Percentiles rank a stretch among this genome's conserved stretches.
Conservation (phyloP, 2,329 filamentous ascomycete genomes). For the Bipolaris zeicola region DNA sequence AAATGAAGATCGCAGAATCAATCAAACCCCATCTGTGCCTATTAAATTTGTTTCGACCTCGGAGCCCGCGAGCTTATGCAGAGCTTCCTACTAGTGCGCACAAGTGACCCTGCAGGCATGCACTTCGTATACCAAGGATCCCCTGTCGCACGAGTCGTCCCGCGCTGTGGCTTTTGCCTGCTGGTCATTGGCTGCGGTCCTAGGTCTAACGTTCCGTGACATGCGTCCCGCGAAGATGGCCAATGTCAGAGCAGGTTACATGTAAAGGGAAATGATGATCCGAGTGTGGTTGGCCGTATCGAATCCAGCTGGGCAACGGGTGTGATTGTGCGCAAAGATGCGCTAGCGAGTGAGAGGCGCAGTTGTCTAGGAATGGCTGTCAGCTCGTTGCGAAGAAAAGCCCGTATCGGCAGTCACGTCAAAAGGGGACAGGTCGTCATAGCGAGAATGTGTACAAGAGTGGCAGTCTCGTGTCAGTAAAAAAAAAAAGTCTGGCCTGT, state of each 20-base stretch:
- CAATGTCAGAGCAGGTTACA: slow-evolving; percentile 25
- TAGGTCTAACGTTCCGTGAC: slow-evolving; percentile 24
- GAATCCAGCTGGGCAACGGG: slow-evolving; percentile 16
- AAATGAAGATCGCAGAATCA: slow-evolving; percentile 29
- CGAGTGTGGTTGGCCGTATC: slow-evolving; percentile 24
- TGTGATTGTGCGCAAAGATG: slow-evolving; percentile 29
- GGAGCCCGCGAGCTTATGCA: slow-evolving; percentile 40
- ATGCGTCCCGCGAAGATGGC: slow-evolving; percentile 31
- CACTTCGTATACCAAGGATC: slow-evolving; percentile 21
- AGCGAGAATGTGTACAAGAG: slow-evolving; percentile 25
- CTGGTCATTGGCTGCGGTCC: slow-evolving; percentile 28
- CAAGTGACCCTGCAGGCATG: slow-evolving; percentile 38
- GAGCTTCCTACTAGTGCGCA: slow-evolving; percentile 32
- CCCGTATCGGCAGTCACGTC: slow-evolving; percentile 20
- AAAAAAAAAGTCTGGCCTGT: slow-evolving; percentile 25
- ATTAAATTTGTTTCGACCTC: slow-evolving; percentile 41
- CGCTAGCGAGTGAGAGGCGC: slow-evolving; percentile 15
- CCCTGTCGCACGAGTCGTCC: slow-evolving; percentile 12
- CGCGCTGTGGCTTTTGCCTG: slow-evolving; percentile 12
- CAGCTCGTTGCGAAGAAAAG: slow-evolving; percentile 8
- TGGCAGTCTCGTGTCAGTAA: slow-evolving; percentile 37
- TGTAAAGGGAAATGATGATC: slow-evolving; percentile 32
- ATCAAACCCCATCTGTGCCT: slow-evolving; percentile 31
- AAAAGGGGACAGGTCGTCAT: slow-evolving; percentile 16
- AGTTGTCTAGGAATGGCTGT: slow-evolving; percentile 1